These are phyloP conservation scores for Dalbergia cochinchinensis DNA, from an alignment of 306 rosid genomes.

Conservation along the genomic window DNA sequence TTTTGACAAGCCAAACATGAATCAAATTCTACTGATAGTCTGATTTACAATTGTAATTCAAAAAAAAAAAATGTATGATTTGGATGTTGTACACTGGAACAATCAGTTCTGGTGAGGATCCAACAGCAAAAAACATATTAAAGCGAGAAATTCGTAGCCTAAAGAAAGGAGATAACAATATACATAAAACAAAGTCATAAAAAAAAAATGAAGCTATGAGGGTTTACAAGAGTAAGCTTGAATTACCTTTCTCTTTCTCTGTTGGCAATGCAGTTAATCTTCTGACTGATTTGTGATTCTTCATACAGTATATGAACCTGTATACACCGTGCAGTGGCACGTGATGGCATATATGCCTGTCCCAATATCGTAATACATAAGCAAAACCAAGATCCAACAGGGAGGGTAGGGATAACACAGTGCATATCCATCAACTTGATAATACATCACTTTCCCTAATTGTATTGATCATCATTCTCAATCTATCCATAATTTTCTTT, in stretches of 20 bases:
- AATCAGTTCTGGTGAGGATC: constrained; percentile 20
- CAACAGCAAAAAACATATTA: constrained; percentile 12
- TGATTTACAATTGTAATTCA: neutral
- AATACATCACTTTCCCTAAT: constrained; percentile 20
- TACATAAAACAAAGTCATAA: constrained; percentile 6
- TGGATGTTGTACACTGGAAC: constrained; percentile 34
- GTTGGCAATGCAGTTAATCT: constrained; percentile 61
- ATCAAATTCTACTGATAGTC: constrained; percentile 1
- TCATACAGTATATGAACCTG: constrained; percentile 58
- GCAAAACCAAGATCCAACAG: constrained; percentile 5
- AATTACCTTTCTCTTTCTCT: constrained; percentile 64
- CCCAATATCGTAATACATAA: constrained; percentile 43
- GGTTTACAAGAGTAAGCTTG: constrained; percentile 28
- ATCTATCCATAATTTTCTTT: constrained; percentile 19
- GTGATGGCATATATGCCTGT: constrained; percentile 68
- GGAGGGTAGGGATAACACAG: constrained; percentile 13
- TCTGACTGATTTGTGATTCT: constrained; percentile 56
- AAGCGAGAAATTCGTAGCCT: neutral
- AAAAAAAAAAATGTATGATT: neutral
- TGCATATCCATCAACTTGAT: constrained; percentile 6
- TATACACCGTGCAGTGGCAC: constrained; percentile 53
- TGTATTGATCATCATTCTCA: constrained; percentile 31
- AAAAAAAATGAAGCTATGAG: constrained; percentile 20
- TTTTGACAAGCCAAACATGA: constrained; percentile 22
- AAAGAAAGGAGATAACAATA: constrained; percentile 32